These are phyloP conservation scores for Fragilaria radians DNA, from an alignment of 108 stramenopile species.

Conservation along the genomic window DNA sequence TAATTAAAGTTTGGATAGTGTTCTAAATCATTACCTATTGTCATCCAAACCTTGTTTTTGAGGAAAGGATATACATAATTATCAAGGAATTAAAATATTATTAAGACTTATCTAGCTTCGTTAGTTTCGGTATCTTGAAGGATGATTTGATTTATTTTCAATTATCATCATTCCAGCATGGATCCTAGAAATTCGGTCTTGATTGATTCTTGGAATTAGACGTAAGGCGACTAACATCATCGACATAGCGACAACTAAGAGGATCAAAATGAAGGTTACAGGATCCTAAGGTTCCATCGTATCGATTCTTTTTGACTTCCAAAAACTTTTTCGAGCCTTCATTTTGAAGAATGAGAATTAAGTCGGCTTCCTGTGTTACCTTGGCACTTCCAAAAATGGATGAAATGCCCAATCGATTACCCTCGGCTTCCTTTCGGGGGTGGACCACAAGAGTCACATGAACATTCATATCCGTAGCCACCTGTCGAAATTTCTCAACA, in stretches of 20 bases:
- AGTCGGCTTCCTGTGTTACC: conserved; percentile 99
- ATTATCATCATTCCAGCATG: too few relatives aligned
- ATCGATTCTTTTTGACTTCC: conserved; percentile 98
- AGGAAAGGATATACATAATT: too few relatives aligned
- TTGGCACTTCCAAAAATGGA: conserved; percentile 95
- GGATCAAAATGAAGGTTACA: conserved; percentile 74
- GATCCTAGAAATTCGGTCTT: too few relatives aligned
- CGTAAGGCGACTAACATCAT: too few relatives aligned
- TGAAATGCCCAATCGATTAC: conserved; percentile 62
- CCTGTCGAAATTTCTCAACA: conserved; percentile 93
- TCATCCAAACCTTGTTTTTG: too few relatives aligned
- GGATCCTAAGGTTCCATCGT: conserved; percentile 87
- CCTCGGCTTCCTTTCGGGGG: conserved; percentile 95
- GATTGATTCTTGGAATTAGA: too few relatives aligned
- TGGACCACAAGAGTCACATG: conserved; percentile 96
- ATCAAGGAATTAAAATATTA: too few relatives aligned
- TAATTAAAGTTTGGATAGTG: too few relatives aligned
- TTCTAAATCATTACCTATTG: too few relatives aligned
- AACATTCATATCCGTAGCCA: conserved; percentile 93
- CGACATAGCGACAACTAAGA: conserved; percentile 66
- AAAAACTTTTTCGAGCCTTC: conserved; percentile 80
- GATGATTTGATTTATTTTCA: too few relatives aligned
- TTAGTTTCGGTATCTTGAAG: too few relatives aligned
- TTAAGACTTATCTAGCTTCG: too few relatives aligned
- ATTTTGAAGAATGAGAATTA: conserved; percentile 92